Evolutionary conservation across 257 asterid genomes (phyloP).

Genomic region (Nyctanthes arbortristis): DNA sequence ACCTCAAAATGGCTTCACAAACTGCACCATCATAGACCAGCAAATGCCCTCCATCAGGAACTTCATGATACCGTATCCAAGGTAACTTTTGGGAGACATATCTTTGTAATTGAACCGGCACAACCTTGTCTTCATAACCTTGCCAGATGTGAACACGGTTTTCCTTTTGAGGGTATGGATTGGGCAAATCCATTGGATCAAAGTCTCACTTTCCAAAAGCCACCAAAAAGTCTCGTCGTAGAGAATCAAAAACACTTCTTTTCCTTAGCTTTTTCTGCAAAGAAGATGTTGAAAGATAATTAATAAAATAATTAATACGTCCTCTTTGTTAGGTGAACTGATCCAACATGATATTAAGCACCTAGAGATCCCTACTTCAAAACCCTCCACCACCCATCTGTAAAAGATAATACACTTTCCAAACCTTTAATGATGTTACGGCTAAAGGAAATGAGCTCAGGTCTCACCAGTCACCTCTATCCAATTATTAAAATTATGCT

Average conservation of each 20-base stretch:
- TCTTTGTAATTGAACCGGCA: conserved; percentile 28
- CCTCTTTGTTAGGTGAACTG: neutral
- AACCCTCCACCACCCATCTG: neutral
- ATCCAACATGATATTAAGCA: neutral
- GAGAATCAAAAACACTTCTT: conserved; percentile 58
- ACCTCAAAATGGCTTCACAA: conserved; percentile 85
- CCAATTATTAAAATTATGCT: neutral
- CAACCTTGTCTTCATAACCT: conserved; percentile 52
- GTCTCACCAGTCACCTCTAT: neutral
- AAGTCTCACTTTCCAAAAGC: conserved; percentile 93
- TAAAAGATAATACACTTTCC: neutral
- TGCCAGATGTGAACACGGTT: conserved; percentile 56
- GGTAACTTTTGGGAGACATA: conserved; percentile 62
- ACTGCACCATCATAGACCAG: conserved; percentile 75
- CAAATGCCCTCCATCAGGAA: conserved; percentile 87
- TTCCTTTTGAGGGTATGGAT: conserved; percentile 33
- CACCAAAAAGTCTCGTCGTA: conserved; percentile 67
- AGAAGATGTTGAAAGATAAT: neutral
- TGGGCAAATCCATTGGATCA: neutral
- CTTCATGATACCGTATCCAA: conserved; percentile 92
- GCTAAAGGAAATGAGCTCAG: neutral
- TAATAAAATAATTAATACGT: neutral
- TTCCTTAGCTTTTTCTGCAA: conserved; percentile 67
- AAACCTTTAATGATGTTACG: neutral
- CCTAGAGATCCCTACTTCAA: neutral